Percentiles rank a stretch among this genome's conserved stretches.
Evolutionary conservation across 2,329 filamentous ascomycete genomes (phyloP).

Genomic region (Neoascochyta sp.): DNA sequence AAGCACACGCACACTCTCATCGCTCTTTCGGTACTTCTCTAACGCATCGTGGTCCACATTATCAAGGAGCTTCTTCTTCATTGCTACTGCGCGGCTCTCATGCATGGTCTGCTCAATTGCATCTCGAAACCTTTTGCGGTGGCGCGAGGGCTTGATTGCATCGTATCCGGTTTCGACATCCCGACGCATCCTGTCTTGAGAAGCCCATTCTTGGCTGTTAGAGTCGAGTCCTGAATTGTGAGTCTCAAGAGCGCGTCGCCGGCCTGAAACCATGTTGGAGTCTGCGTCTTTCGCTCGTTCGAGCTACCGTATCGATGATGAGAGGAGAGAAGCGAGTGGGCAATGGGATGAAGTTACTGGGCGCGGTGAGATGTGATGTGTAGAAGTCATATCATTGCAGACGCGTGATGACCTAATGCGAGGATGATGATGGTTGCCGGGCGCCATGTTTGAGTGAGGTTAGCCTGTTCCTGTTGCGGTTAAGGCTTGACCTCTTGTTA

Average conservation of each 20-base stretch:
- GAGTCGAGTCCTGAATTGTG: no score
- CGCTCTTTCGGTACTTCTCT: conserved; percentile 50
- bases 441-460: no score
- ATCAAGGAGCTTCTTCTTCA: conserved; percentile 50
- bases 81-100: conserved; percentile 43
- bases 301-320: no score
- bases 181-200: conserved; percentile 13
- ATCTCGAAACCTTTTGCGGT: conserved; percentile 44
- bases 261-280: conserved; percentile 6
- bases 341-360: no score
- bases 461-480: no score
- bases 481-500: no score
- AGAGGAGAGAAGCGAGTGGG: no score
- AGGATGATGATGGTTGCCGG: no score
- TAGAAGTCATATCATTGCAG: no score
- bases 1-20: conserved; percentile 43
- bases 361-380: no score
- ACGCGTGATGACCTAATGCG: no score
- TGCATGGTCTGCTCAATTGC: conserved; percentile 46
- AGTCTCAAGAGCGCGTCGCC: conserved; percentile 4
- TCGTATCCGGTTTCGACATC: conserved; percentile 33
- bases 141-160: conserved; percentile 10
- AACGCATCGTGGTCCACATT: conserved; percentile 47
- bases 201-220: no score
- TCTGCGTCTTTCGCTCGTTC: neutral